Conservation (phyloP, 2,329 filamentous ascomycete species). For the Acrodontium crateriforme region DNA sequence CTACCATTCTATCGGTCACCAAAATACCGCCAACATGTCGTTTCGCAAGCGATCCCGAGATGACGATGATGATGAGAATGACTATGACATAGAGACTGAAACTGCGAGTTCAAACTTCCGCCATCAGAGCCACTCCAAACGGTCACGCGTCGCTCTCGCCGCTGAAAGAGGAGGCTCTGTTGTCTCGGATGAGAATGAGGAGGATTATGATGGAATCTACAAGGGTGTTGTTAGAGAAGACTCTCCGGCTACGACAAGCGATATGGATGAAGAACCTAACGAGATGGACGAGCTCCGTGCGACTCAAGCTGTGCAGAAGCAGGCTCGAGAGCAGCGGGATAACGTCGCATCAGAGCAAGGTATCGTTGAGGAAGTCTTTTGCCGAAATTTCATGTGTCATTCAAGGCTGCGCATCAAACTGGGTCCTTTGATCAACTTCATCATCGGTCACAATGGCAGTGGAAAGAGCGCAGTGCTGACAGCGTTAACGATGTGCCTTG, state of each 20-base stretch:
- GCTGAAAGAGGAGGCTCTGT: slow-evolving; percentile 14
- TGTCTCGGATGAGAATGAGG: slow-evolving; percentile 19
- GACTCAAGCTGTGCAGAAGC: slow-evolving; percentile 20
- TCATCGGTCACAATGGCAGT: slow-evolving; percentile 93
- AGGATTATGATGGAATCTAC: slow-evolving; percentile 5
- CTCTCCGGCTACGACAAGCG: slow-evolving; percentile 3
- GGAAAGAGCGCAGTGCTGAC: slow-evolving; percentile 94
- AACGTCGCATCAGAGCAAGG: slow-evolving; percentile 71
- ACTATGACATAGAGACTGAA: slow-evolving; percentile 14
- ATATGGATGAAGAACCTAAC: slow-evolving; percentile 17
- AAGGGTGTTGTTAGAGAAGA: slow-evolving; percentile 4
- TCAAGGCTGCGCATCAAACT: slow-evolving; percentile 64
- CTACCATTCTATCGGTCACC: no score
- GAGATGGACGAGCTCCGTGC: slow-evolving; percentile 14
- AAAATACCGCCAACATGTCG: no score
- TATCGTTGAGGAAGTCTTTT: slow-evolving; percentile 76
- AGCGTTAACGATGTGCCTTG: slow-evolving; percentile 84
- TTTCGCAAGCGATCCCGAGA: slow-evolving; percentile 14
- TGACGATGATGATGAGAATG: slow-evolving; percentile 9
- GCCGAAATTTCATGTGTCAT: slow-evolving; percentile 96
- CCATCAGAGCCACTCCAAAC: slow-evolving; percentile 12
- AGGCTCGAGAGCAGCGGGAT: slow-evolving; percentile 25
- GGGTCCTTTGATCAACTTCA: slow-evolving; percentile 95
- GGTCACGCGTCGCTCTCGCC: slow-evolving; percentile 18
- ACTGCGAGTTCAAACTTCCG: slow-evolving; percentile 18